Percentiles rank a stretch among this genome's conserved stretches.
Evolutionary conservation across 1,284 basidiomycete genomes (phyloP).

Genomic region (Apiotrichum sp.): DNA sequence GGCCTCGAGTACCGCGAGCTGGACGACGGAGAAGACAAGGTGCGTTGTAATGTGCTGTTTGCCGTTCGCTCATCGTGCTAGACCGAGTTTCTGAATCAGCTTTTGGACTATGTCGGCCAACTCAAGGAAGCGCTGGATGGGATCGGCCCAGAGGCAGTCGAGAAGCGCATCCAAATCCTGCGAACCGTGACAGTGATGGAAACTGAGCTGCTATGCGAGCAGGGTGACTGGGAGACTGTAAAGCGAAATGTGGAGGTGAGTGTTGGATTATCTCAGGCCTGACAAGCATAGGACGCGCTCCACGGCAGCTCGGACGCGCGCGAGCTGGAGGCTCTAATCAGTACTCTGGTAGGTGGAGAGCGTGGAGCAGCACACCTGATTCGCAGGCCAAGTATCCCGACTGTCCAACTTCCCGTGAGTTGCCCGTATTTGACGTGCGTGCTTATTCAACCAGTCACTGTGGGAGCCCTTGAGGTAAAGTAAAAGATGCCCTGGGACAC

Average conservation of each 20-base stretch:
- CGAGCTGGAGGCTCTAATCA: slow-evolving; percentile 1
- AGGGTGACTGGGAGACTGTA: slow-evolving; percentile 3
- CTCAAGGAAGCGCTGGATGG: neutral
- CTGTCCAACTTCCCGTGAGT: neutral
- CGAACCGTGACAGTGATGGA: slow-evolving; percentile 2
- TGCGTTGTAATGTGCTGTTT: neutral
- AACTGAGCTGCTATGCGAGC: slow-evolving; percentile 10
- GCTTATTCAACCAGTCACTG: neutral
- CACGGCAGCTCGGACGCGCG: neutral
- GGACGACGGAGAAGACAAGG: slow-evolving; percentile 5
- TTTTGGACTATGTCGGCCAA: neutral
- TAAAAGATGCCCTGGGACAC: neutral
- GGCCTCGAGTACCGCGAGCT: slow-evolving; percentile 6
- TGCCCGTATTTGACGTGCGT: too few relatives aligned
- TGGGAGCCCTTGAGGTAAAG: slow-evolving; percentile 3
- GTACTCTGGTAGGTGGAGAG: slow-evolving; percentile 1
- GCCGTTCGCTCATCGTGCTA: neutral
- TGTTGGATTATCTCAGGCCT: neutral
- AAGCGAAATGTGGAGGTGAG: neutral
- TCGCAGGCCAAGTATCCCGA: neutral
- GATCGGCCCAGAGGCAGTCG: neutral
- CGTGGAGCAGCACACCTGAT: neutral
- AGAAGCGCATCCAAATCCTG: neutral
- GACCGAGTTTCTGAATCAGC: neutral
- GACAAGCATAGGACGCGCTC: neutral